phyloP scores from a whole-genome alignment of 1,139 yeast species.

The Saccharomyces hybrid region DNA sequence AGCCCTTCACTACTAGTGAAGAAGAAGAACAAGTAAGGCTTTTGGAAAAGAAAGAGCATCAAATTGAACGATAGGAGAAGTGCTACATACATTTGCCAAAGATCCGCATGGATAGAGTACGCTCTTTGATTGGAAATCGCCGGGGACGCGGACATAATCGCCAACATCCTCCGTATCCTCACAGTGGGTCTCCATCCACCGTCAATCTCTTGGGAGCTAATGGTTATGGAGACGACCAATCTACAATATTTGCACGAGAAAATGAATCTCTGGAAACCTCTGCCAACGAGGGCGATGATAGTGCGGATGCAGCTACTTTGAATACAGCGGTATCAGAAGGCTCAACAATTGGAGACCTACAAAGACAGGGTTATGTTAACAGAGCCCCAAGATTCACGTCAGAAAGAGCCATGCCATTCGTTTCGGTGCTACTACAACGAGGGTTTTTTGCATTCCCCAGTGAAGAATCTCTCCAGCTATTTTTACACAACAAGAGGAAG shows the following conservation, averaged over 20 bases:
- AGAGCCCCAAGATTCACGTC: constrained; percentile 22
- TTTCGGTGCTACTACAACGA: constrained; percentile 26
- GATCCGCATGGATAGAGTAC: constrained; percentile 13
- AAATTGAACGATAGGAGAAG: neutral
- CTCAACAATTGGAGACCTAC: constrained; percentile 25
- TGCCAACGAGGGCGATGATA: constrained; percentile 5
- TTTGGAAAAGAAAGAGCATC: neutral
- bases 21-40: neutral
- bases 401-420: constrained; percentile 28
- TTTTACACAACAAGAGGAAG: constrained; percentile 24
- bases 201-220: neutral
- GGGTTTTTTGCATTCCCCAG: constrained; percentile 30
- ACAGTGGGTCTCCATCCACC: neutral
- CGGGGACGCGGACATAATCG: constrained; percentile 1
- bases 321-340: constrained; percentile 20
- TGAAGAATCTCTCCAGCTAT: constrained; percentile 25
- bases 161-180: neutral
- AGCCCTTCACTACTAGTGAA: neutral
- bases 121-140: constrained; percentile 12
- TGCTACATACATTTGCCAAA: neutral
- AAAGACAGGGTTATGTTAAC: constrained; percentile 22
- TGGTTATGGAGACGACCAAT: constrained; percentile 14
- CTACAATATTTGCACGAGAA: constrained; percentile 13
- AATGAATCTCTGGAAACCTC: neutral
- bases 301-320: constrained; percentile 14